A percentile compares a stretch with the other conserved stretches of the same genome.
These are phyloP conservation scores for Pythium vanterpoolii DNA, from an alignment of 352 stramenopile species.

Conservation along the genomic window DNA sequence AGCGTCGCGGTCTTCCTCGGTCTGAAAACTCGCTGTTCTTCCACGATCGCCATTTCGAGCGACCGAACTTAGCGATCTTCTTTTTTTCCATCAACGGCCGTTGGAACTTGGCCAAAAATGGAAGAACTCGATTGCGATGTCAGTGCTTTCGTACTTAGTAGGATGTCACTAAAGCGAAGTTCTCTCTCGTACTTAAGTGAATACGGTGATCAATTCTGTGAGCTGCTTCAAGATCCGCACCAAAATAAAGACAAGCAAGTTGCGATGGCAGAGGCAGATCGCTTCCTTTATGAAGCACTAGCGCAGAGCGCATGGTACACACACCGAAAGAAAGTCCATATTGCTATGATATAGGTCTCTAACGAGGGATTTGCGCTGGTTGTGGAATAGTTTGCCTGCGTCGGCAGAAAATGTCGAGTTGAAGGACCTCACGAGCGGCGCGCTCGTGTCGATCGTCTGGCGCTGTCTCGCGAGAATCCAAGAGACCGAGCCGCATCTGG, in stretches of 20 bases:
- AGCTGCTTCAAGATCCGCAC: neutral
- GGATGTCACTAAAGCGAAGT: conserved; percentile 2
- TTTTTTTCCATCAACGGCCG: conserved; percentile 4
- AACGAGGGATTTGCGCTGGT: neutral
- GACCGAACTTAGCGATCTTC: neutral
- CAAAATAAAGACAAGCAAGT: neutral
- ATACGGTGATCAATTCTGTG: neutral
- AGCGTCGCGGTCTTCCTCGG: neutral
- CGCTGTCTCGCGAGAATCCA: conserved; percentile 42
- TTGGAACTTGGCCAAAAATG: neutral
- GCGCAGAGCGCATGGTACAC: conserved; percentile 24
- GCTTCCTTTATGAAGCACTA: conserved; percentile 25
- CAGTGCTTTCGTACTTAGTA: conserved; percentile 10
- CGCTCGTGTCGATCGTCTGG: conserved; percentile 45
- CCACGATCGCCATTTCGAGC: neutral
- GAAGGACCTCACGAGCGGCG: conserved; percentile 37
- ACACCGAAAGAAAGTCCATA: neutral
- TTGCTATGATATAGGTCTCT: neutral
- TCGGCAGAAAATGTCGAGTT: conserved; percentile 8
- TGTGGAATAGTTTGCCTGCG: neutral
- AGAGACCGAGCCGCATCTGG: conserved; percentile 15
- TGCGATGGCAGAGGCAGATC: conserved; percentile 24
- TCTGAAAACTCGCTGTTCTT: neutral
- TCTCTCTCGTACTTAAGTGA: conserved; percentile 13
- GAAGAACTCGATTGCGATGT: neutral